phyloP scores from a whole-genome alignment of 192 early-diverging fungal species.

The Powellomyces hirtus region DNA sequence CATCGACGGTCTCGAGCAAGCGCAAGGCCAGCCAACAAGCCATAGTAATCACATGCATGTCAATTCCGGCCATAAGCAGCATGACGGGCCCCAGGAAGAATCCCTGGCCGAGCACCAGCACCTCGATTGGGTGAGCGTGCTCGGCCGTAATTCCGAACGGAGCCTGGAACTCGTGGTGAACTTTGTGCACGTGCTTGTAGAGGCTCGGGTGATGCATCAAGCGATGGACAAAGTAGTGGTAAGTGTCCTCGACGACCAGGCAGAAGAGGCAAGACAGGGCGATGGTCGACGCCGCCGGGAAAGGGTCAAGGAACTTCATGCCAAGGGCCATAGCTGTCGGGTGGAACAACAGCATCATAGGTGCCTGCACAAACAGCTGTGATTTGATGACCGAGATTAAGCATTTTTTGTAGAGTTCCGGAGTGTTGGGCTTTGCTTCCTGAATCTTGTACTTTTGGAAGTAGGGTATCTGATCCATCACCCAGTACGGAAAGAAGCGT shows the following conservation, averaged over 20 bases:
- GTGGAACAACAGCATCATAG: conserved; percentile 86
- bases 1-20: conserved; percentile 86
- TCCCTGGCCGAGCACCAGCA: conserved; percentile 79
- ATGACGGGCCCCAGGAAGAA: conserved; percentile 80
- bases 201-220: conserved; percentile 82
- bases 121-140: conserved; percentile 90
- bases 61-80: conserved; percentile 48
- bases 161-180: conserved; percentile 90
- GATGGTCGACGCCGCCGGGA: conserved; percentile 65
- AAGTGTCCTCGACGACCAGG: conserved; percentile 85
- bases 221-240: conserved; percentile 91
- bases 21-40: conserved; percentile 80
- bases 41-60: conserved; percentile 80
- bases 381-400: conserved; percentile 66
- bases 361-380: conserved; percentile 81
- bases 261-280: conserved; percentile 51
- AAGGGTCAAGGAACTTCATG: conserved; percentile 80
- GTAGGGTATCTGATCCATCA: conserved; percentile 81
- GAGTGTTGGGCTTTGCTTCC: conserved; percentile 66
- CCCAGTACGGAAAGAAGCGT: conserved; percentile 83
- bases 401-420: conserved; percentile 71
- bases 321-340: conserved; percentile 79
- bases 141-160: conserved; percentile 86
- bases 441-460: conserved; percentile 92
- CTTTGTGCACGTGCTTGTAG: conserved; percentile 92